phyloP scores from a whole-genome alignment of 2,329 filamentous ascomycete species.

The Aspergillus proliferans region DNA sequence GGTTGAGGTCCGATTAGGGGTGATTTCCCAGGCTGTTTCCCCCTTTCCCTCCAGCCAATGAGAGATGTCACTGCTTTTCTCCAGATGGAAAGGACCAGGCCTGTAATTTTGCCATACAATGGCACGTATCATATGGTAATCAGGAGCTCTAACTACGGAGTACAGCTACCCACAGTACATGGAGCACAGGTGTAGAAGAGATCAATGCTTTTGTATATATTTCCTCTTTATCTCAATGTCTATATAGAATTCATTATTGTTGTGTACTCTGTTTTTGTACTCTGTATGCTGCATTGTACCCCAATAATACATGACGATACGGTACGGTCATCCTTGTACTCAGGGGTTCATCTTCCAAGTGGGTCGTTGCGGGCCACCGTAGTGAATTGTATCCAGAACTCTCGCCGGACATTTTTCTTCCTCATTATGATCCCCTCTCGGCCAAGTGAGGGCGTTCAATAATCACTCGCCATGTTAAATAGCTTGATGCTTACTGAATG shows the following conservation, averaged over 20 bases:
- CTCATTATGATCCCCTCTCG: neutral
- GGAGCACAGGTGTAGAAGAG: no score
- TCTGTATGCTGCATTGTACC: no score
- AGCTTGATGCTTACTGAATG: neutral
- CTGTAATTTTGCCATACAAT: neutral
- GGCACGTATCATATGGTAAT: no score
- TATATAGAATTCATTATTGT: no score
- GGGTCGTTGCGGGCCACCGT: constrained; percentile 21
- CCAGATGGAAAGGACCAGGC: constrained; percentile 8
- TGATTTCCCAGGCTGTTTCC: constrained; percentile 22
- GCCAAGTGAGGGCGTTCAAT: neutral
- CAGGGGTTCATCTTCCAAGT: constrained; percentile 20
- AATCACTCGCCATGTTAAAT: neutral
- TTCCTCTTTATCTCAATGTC: no score
- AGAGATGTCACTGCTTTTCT: constrained; percentile 13
- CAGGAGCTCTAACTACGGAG: no score
- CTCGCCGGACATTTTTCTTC: neutral
- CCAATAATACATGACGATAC: neutral
- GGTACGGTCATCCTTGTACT: constrained; percentile 10
- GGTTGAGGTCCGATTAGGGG: constrained; percentile 10
- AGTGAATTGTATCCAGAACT: neutral
- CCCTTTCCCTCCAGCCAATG: constrained; percentile 25
- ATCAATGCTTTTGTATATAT: no score
- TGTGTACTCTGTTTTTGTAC: no score
- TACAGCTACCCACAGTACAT: no score